A percentile compares a stretch with the other conserved stretches of the same genome.
Conservation (phyloP, 331 rosid genomes). For the Dryas integrifolia region DNA sequence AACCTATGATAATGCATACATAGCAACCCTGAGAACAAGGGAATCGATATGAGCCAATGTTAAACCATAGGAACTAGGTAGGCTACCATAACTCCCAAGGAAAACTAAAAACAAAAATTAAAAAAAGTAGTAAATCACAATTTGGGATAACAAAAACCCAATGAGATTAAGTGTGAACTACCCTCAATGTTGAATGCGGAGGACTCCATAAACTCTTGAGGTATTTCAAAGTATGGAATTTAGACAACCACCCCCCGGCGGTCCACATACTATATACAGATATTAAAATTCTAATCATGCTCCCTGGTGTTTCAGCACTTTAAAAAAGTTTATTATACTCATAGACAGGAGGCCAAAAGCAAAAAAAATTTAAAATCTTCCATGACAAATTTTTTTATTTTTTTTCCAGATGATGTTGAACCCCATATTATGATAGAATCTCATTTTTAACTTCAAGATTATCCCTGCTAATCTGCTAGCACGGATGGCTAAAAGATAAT, state of each 20-base stretch:
- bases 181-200: background rate
- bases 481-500: too few relatives aligned
- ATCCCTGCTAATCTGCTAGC: too few relatives aligned
- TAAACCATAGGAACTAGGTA: slow-evolving; percentile 24
- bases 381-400: background rate
- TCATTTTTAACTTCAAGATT: too few relatives aligned
- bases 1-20: slow-evolving; percentile 92
- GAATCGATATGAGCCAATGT: slow-evolving; percentile 19
- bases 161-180: background rate
- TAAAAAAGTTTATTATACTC: background rate
- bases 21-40: slow-evolving; percentile 81
- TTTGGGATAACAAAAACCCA: background rate
- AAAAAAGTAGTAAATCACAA: slow-evolving; percentile 19
- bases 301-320: background rate
- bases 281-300: background rate
- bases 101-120: background rate
- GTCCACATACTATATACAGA: too few relatives aligned
- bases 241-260: too few relatives aligned
- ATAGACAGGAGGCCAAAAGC: background rate
- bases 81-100: background rate
- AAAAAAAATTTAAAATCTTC: background rate
- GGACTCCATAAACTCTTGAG: background rate
- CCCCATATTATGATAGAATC: background rate
- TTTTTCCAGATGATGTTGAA: background rate
- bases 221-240: background rate